Percentiles rank a stretch among this genome's conserved stretches.
Evolutionary conservation across 768 basidiomycete species (phyloP).

Genomic region (Kwoniella europaea): DNA sequence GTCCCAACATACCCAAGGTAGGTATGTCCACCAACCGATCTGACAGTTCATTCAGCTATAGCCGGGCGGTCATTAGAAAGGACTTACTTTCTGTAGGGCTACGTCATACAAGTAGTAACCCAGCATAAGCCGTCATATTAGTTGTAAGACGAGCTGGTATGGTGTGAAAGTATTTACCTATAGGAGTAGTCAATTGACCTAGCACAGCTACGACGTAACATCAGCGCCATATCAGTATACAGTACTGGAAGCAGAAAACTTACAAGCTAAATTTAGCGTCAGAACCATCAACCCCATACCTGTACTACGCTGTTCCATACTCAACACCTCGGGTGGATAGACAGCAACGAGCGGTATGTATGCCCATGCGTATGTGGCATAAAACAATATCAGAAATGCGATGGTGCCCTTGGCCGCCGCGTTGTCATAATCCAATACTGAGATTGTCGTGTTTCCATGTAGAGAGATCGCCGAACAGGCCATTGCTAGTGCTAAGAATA

Average conservation of each 20-base stretch:
- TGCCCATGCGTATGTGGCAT: constrained; percentile 32
- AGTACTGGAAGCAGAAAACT: constrained; percentile 2
- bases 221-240: constrained; percentile 1
- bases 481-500: constrained; percentile 35
- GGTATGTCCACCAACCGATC: constrained; percentile 35
- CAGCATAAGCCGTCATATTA: not conserved
- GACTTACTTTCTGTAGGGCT: constrained; percentile 17
- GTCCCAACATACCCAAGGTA: constrained; percentile 51
- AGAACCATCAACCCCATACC: constrained; percentile 41
- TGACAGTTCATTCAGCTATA: constrained; percentile 4
- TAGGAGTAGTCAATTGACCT: constrained; percentile 19
- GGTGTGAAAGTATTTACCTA: constrained; percentile 3
- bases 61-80: not conserved
- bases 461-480: constrained; percentile 27
- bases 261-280: constrained; percentile 31
- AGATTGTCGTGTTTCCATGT: constrained; percentile 6
- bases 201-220: constrained; percentile 7
- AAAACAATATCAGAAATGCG: constrained; percentile 38
- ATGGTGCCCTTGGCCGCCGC: constrained; percentile 33
- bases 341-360: constrained; percentile 37
- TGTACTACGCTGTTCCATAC: constrained; percentile 39
- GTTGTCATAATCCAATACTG: constrained; percentile 14
- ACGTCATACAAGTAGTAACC: not conserved
- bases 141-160: not conserved
- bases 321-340: constrained; percentile 39